Conservation (phyloP, 2,329 filamentous ascomycete genomes). For the Aureobasidium melanogenum region DNA sequence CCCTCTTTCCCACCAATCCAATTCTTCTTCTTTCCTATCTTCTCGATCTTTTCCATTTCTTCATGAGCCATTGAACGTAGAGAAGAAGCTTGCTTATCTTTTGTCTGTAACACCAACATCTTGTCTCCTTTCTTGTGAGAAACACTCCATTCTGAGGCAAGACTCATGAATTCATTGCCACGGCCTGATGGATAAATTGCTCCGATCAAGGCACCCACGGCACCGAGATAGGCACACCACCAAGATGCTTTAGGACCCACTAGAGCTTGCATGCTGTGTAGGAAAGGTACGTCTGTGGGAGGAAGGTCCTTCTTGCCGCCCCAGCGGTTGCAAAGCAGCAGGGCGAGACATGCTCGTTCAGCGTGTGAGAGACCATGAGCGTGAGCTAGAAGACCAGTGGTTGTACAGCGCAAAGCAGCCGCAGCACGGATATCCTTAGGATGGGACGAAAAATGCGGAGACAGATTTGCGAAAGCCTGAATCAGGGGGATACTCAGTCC, state of each 20-base stretch:
- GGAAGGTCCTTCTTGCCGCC: constrained; percentile 49
- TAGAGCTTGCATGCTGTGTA: constrained; percentile 43
- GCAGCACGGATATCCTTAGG: constrained; percentile 47
- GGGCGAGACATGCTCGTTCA: constrained; percentile 59
- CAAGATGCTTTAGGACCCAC: constrained; percentile 48
- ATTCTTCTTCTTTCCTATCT: constrained; percentile 52
- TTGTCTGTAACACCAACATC: constrained; percentile 31
- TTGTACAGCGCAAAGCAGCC: constrained; percentile 62
- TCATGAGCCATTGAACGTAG: constrained; percentile 34
- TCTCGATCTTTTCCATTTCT: constrained; percentile 38
- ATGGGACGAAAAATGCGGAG: constrained; percentile 40
- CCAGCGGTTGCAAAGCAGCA: constrained; percentile 68
- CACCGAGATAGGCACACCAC: constrained; percentile 58
- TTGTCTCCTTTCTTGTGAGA: constrained; percentile 33
- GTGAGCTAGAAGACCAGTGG: constrained; percentile 57
- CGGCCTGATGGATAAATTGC: constrained; percentile 53
- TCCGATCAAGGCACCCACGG: constrained; percentile 49
- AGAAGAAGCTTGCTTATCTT: constrained; percentile 29
- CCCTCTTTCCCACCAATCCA: constrained; percentile 38
- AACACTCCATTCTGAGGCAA: constrained; percentile 35
- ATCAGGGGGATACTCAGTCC: constrained; percentile 34
- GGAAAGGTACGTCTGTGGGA: constrained; percentile 48
- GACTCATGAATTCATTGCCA: constrained; percentile 29
- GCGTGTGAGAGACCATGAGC: constrained; percentile 67
- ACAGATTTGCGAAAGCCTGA: constrained; percentile 49